Evolutionary conservation across 1,139 yeast species (phyloP), one percentile per base, ranked within the genome.

Genomic region (Taphrina deformans): DNA sequence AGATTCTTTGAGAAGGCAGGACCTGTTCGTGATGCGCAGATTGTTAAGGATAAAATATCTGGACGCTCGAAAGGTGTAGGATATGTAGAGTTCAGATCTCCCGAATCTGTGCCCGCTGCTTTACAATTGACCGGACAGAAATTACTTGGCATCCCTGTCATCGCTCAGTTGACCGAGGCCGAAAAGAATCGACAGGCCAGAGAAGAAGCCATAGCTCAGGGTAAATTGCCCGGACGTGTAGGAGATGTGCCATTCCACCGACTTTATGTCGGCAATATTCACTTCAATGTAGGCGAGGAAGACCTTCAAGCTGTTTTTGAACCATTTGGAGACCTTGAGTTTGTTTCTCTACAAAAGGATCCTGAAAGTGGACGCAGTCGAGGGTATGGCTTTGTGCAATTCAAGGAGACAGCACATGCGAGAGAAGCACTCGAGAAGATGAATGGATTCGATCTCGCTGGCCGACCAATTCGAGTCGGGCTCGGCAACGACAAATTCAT

Each of bases 11-110:
- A 75, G 55, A 70, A 73, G 48, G 77, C 73, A 1, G 79, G 78
- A 2, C 70, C 72, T 2, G 78, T 77, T 9, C 70, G 72, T 10
- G 77, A 75, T 40, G 78, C 78, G 4, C 74, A 76, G n/a, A 75
- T 77, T 53, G 78, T 77, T 53, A 75, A 75, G 64, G 79, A 77
- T 66, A 69, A 75, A n/a, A 65, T 71, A 18, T 71, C 76, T 26
- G 75, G 75, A 31, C 71, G 78, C 6, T 75, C 79, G 2, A 76
- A 76, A 62, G 79, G 72, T 12, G 76, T 76, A 33, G 79, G 77
- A 9, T 76, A 75, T 69, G 78, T 76, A n/a, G 79, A 76, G 65
- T 77, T 76, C 65, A 68, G 69, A 16, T 69, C 74, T 33, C 67
- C 68, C n/a, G 76, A 72, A 31, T 66, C 75, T 2, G 77, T 77